phyloP scores from a whole-genome alignment of 441 rosid genomes.

The Aleurites moluccanus region DNA sequence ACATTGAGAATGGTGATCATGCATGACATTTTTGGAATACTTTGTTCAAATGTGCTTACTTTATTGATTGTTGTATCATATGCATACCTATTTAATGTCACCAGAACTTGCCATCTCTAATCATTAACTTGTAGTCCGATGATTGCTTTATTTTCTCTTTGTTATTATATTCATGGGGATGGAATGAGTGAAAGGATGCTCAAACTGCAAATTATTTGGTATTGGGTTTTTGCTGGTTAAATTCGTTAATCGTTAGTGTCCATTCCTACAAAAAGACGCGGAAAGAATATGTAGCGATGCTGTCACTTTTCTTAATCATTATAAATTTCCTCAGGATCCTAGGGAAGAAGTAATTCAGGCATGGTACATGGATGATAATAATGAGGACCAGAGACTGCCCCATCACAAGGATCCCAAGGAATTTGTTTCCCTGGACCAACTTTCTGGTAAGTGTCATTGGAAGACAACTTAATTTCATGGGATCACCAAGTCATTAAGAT shows the following conservation, averaged over 20 bases:
- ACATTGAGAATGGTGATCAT: too few species aligned
- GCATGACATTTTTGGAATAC: too few species aligned
- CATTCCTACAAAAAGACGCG: neutral
- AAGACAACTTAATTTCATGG: neutral
- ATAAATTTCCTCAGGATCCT: slow-evolving; percentile 39
- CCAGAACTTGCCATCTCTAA: too few species aligned
- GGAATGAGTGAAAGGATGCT: too few species aligned
- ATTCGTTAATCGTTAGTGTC: neutral
- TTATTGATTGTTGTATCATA: too few species aligned
- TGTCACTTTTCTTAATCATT: neutral
- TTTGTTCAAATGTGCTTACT: too few species aligned
- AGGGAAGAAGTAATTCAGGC: slow-evolving; percentile 86
- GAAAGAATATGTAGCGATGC: neutral
- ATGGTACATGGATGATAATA: slow-evolving; percentile 85
- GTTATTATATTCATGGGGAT: too few species aligned
- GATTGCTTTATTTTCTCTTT: too few species aligned
- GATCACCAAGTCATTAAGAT: neutral
- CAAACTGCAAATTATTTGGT: too few species aligned
- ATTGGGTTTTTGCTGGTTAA: neutral
- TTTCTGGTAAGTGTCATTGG: slow-evolving; percentile 50
- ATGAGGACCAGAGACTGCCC: slow-evolving; percentile 83
- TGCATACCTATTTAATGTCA: too few species aligned
- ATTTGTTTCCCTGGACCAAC: slow-evolving; percentile 67
- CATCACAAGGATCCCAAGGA: slow-evolving; percentile 80
- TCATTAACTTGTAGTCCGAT: too few species aligned